Percentiles rank a stretch among this genome's conserved stretches.
These are phyloP conservation scores for Fusarium sp. DNA, from an alignment of 2,329 filamentous ascomycete species.

Conservation along the genomic window DNA sequence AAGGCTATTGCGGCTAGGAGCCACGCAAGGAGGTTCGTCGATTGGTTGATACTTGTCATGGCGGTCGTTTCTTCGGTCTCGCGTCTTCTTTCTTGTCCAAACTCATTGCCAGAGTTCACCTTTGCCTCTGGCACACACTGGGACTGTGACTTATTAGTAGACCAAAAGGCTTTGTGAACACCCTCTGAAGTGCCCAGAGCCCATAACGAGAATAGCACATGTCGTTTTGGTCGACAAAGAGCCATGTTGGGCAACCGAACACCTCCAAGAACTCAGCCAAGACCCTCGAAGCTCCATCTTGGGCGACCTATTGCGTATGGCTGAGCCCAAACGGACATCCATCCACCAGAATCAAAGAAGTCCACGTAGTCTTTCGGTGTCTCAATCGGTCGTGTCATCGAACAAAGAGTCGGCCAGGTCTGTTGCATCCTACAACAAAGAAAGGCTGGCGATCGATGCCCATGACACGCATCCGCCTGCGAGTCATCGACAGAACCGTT, in stretches of 20 bases:
- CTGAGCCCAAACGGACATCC: background rate
- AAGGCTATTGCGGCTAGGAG: constrained; percentile 10
- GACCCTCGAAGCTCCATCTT: constrained; percentile 14
- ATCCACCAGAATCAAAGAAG: background rate
- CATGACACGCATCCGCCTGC: constrained; percentile 8
- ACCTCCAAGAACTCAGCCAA: background rate
- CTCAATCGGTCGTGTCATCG: constrained; percentile 2
- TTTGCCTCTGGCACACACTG: background rate
- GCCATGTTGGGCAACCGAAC: background rate
- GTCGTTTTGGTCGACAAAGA: constrained; percentile 22
- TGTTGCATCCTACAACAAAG: constrained; percentile 18
- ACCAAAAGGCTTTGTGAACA: background rate
- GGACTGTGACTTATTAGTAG: constrained; percentile 10
- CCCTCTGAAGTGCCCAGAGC: background rate
- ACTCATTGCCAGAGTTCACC: constrained; percentile 2
- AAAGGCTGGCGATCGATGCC: background rate
- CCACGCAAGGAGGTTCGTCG: constrained; percentile 6
- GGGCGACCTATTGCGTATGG: background rate
- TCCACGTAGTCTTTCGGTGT: background rate
- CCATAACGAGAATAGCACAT: constrained; percentile 22
- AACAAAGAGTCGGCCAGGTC: constrained; percentile 17
- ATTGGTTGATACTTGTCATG: constrained; percentile 2
- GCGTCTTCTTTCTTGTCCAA: constrained; percentile 7
- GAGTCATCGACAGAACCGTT: background rate
- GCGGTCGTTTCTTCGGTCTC: constrained; percentile 15